phyloP scores from a whole-genome alignment of 2,329 filamentous ascomycete genomes.

The Hypoxylon sp. region DNA sequence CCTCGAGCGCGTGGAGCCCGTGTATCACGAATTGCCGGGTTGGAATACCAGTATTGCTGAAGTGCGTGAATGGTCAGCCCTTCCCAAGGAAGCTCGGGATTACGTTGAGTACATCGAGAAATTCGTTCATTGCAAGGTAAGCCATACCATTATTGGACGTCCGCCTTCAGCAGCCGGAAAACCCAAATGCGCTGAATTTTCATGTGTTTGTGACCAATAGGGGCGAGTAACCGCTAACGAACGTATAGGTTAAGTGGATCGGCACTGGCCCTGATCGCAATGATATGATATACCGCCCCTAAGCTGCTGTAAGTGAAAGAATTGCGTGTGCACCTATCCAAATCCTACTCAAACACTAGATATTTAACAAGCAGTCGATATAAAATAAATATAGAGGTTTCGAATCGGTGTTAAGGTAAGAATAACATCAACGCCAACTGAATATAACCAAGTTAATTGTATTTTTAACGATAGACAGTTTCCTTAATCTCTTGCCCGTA shows the following conservation, averaged over 20 bases:
- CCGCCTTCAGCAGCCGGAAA: neutral
- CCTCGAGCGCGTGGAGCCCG: constrained; percentile 66
- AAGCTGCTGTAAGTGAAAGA: constrained; percentile 4
- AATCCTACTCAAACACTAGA: constrained; percentile 4
- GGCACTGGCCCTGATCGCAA: constrained; percentile 46
- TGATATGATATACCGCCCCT: constrained; percentile 35
- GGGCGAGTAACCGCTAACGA: neutral
- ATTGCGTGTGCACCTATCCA: neutral
- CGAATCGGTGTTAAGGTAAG: neutral
- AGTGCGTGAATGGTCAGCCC: constrained; percentile 63
- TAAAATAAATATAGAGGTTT: neutral
- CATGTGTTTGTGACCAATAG: neutral
- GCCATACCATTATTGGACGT: neutral
- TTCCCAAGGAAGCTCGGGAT: constrained; percentile 67
- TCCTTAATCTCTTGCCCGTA: neutral
- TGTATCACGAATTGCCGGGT: constrained; percentile 69
- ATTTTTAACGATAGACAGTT: constrained; percentile 4
- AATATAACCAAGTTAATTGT: neutral
- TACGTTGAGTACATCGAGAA: constrained; percentile 62
- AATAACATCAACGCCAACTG: neutral
- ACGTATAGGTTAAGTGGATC: constrained; percentile 43
- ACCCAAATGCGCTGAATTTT: neutral
- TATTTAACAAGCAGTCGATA: neutral
- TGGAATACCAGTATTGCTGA: constrained; percentile 69
- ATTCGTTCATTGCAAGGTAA: constrained; percentile 12